Conservation (phyloP, 495 filamentous ascomycete species). For the Neurospora sublineolata region DNA sequence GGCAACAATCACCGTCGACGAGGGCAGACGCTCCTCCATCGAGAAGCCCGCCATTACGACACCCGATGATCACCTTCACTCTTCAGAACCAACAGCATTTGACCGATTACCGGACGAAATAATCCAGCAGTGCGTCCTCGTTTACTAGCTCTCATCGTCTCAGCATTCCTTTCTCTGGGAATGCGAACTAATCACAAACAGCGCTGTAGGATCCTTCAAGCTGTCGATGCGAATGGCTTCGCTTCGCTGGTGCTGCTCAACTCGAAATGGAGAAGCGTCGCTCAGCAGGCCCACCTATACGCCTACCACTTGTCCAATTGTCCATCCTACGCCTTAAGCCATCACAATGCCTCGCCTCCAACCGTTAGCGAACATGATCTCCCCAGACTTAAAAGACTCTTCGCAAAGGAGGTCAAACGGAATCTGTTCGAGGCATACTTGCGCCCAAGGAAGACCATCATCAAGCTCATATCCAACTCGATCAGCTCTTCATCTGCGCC, state of each 20-base stretch:
- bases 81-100: constrained; percentile 22
- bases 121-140: constrained; percentile 34
- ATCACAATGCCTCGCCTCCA: constrained; percentile 27
- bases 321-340: constrained; percentile 50
- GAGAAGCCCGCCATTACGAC: constrained; percentile 20
- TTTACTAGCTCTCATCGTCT: neutral
- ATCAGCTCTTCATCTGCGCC: constrained; percentile 75
- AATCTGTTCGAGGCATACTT: constrained; percentile 74
- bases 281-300: constrained; percentile 62
- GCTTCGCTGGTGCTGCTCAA: constrained; percentile 76
- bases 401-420: constrained; percentile 58
- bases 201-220: constrained; percentile 55
- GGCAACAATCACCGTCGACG: constrained; percentile 11
- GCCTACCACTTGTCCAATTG: constrained; percentile 64
- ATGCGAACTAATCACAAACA: constrained; percentile 3
- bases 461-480: constrained; percentile 71
- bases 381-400: constrained; percentile 49
- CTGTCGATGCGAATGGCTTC: constrained; percentile 65
- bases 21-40: constrained; percentile 19
- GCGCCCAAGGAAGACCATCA: constrained; percentile 53
- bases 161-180: neutral
- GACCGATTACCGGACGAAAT: constrained; percentile 38
- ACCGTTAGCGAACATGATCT: constrained; percentile 42
- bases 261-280: constrained; percentile 61
- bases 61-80: constrained; percentile 1